Conservation (phyloP, 176 grass and related monocot genomes). For the Phyllostachys edulis region DNA sequence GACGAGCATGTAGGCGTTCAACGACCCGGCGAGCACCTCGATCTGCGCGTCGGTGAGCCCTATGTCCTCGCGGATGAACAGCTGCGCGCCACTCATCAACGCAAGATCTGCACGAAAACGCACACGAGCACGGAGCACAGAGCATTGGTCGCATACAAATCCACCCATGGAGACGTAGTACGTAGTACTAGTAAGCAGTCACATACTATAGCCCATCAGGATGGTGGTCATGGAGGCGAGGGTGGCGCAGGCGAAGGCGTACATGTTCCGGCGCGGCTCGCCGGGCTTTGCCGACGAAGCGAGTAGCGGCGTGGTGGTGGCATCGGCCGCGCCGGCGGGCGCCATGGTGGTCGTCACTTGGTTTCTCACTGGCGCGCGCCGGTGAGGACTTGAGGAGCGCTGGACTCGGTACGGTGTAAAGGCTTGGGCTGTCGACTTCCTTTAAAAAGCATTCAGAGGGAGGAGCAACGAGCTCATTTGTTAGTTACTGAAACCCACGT, state of each 20-base stretch:
- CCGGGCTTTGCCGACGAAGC: too few species aligned
- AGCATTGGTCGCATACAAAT: too few species aligned
- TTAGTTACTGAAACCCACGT: too few species aligned
- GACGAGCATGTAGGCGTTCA: constrained; percentile 42
- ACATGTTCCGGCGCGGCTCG: constrained; percentile 14
- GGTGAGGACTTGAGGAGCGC: neutral
- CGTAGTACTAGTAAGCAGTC: too few species aligned
- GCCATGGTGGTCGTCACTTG: neutral
- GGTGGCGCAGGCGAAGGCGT: constrained; percentile 20
- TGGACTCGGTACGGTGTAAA: neutral
- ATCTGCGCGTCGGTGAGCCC: constrained; percentile 30
- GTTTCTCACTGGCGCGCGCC: neutral
- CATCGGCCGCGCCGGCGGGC: neutral
- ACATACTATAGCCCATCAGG: constrained; percentile 45
- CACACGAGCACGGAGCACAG: too few species aligned
- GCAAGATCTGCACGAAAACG: constrained; percentile 25
- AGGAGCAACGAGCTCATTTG: neutral
- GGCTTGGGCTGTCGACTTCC: neutral
- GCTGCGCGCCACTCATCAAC: constrained; percentile 59
- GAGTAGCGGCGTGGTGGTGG: neutral
- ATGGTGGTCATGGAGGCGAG: constrained; percentile 49
- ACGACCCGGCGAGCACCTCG: constrained; percentile 44
- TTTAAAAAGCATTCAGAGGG: neutral
- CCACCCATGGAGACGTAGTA: too few species aligned
- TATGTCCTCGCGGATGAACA: constrained; percentile 58